Evolutionary conservation across 2,329 filamentous ascomycete species (phyloP), one percentile per base, ranked within the genome.

Genomic region (Stachybotrys echinatus): DNA sequence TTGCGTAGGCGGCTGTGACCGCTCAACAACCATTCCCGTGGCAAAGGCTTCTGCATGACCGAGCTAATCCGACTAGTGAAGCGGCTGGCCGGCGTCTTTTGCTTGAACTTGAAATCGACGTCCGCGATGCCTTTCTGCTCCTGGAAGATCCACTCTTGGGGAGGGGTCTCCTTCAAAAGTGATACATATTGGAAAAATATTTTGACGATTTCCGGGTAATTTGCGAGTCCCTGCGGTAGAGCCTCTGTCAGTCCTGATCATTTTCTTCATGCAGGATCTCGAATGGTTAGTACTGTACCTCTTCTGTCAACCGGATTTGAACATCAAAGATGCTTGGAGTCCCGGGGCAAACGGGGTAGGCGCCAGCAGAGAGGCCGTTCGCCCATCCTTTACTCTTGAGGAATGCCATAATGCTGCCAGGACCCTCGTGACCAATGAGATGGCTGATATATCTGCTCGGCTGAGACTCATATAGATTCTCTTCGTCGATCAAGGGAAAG

Each of bases 61-160:
- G 87, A 84, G 62, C 87, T 91, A 55, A 90, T 83, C 52, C 81
- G 84, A 73, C 90, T 96, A 0, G 91, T 94, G 61, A 96, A 97
- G 23, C 87, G 83, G 64, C 87, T 94, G 2, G 92, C 90, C 1
- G 89, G 89, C 2, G 85, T 89, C 74, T 97, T 97, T 65, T 97
- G 89, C 69, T 85, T 89, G 71, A 95, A 99, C 57, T 88, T 89
- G 76, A 99, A 99, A 58, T 95, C 88, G 12, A 97, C 89, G 57
- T 97, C 92, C 42, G 88, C 85, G 72, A 97, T 84, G 34, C 85
- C 85, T 68, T 91, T 92, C 67, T 94, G 88, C 69, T 99, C 94
- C 27, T 95, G 83, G 52, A 94, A 92, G 51, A 97, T 91, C 94
- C 94, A 97, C 65, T 95, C 77, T 58, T 95, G 87, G 0, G 92